Conservation (phyloP, 148 eudicot genomes). For the Persicaria maculosa region DNA sequence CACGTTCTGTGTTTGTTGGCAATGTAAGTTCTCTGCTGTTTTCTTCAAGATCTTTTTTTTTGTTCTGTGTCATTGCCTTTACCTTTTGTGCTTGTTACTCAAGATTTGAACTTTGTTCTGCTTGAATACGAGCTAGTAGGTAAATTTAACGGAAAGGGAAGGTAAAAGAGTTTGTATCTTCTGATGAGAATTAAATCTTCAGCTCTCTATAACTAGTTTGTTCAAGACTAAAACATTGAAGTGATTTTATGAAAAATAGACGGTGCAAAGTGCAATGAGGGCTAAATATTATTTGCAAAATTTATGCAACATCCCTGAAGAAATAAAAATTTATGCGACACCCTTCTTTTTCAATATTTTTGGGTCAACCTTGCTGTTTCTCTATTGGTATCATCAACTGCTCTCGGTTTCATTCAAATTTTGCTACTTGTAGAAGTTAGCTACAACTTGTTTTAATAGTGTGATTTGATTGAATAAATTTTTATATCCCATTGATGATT, state of each 20-base stretch:
- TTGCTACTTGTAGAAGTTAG: neutral
- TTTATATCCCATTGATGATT: neutral
- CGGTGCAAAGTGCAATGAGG: neutral
- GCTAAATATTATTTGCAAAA: neutral
- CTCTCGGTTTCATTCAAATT: neutral
- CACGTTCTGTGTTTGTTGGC: constrained; percentile 81
- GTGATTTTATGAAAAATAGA: neutral
- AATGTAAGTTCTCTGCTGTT: constrained; percentile 41
- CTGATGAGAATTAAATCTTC: neutral
- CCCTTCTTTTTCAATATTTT: neutral
- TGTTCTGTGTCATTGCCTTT: neutral
- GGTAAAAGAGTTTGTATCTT: neutral
- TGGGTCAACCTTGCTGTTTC: neutral
- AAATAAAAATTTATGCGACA: neutral
- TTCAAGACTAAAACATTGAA: neutral
- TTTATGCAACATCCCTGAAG: neutral
- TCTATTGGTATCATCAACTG: neutral
- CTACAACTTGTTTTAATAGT: neutral
- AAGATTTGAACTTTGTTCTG: neutral
- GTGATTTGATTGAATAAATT: neutral
- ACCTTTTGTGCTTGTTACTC: neutral
- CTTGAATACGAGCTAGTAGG: neutral
- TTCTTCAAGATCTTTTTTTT: neutral
- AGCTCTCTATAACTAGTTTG: neutral
- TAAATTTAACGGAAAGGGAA: neutral